These are phyloP conservation scores for Picea glauca DNA, from an alignment of 75 land plant genomes.

Conservation along the genomic window DNA sequence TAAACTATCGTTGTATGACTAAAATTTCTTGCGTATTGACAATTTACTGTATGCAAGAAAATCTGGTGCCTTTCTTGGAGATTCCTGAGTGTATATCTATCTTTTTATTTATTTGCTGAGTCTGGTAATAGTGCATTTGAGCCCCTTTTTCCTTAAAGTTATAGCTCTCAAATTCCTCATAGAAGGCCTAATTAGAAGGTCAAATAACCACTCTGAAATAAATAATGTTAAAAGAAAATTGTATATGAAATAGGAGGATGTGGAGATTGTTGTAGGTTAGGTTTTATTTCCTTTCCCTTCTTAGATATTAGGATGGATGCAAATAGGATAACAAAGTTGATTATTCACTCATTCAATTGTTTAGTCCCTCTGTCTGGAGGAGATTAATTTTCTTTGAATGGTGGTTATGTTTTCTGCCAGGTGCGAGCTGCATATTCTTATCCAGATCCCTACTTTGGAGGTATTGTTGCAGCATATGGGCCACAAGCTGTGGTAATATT, in stretches of 20 bases:
- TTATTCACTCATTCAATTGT: not conserved
- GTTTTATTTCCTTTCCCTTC: not conserved
- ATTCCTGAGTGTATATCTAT: too few relatives aligned
- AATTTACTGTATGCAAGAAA: too few relatives aligned
- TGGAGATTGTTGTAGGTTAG: not conserved
- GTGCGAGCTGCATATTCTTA: slow-evolving; percentile 47
- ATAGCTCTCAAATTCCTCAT: too few relatives aligned
- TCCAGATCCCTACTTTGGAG: slow-evolving; percentile 52
- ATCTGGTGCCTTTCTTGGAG: too few relatives aligned
- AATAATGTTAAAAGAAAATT: not conserved
- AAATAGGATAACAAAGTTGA: not conserved
- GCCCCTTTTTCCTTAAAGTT: too few relatives aligned
- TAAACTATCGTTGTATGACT: too few relatives aligned
- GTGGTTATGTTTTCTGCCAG: too few relatives aligned
- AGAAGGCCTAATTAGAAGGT: too few relatives aligned
- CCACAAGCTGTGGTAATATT: slow-evolving; percentile 20
- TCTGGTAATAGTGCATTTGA: too few relatives aligned
- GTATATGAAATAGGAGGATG: not conserved
- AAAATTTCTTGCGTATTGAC: too few relatives aligned
- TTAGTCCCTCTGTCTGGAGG: not conserved
- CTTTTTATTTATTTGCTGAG: too few relatives aligned
- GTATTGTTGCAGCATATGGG: slow-evolving; percentile 41
- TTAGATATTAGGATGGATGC: not conserved
- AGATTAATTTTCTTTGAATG: too few relatives aligned
- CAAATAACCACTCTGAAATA: not conserved